phyloP scores from a whole-genome alignment of 192 early-diverging fungal species.

The Rhizophagus clarus region DNA sequence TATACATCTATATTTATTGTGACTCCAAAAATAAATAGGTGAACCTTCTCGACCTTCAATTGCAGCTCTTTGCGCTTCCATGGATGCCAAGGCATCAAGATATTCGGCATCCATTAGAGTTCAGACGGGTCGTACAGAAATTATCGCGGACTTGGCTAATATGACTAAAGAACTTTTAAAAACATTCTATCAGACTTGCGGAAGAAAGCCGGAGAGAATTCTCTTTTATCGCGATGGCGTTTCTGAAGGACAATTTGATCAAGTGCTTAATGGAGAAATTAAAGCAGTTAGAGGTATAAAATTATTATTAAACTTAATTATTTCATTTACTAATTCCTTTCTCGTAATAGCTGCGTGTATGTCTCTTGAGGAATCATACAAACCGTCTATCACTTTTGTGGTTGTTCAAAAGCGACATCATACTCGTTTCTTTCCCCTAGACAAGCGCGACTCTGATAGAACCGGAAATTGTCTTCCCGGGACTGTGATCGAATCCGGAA shows the following conservation, averaged over 20 bases:
- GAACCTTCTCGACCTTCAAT: constrained; percentile 58
- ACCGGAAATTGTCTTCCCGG: constrained; percentile 84
- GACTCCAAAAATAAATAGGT: neutral
- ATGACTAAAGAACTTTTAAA: constrained; percentile 71
- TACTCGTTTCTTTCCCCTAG: constrained; percentile 78
- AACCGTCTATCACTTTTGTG: constrained; percentile 80
- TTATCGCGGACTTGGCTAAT: constrained; percentile 68
- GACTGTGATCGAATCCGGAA: constrained; percentile 73
- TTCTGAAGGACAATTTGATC: constrained; percentile 81
- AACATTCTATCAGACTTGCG: constrained; percentile 61
- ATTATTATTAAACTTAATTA: neutral
- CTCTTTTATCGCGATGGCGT: constrained; percentile 91
- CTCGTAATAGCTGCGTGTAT: constrained; percentile 57
- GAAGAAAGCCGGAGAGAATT: constrained; percentile 76
- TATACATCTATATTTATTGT: neutral
- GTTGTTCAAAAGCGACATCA: constrained; percentile 93
- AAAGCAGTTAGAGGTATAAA: constrained; percentile 51
- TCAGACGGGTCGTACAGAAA: constrained; percentile 70
- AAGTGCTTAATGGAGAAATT: constrained; percentile 76
- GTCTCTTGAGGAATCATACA: constrained; percentile 68
- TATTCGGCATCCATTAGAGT: constrained; percentile 66
- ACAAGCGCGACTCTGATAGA: constrained; percentile 61
- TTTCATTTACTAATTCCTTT: constrained; percentile 27
- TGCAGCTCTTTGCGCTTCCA: constrained; percentile 74
- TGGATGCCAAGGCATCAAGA: constrained; percentile 63